Evolutionary conservation across 2,329 filamentous ascomycete species (phyloP).

Genomic region (Graphium sp.): DNA sequence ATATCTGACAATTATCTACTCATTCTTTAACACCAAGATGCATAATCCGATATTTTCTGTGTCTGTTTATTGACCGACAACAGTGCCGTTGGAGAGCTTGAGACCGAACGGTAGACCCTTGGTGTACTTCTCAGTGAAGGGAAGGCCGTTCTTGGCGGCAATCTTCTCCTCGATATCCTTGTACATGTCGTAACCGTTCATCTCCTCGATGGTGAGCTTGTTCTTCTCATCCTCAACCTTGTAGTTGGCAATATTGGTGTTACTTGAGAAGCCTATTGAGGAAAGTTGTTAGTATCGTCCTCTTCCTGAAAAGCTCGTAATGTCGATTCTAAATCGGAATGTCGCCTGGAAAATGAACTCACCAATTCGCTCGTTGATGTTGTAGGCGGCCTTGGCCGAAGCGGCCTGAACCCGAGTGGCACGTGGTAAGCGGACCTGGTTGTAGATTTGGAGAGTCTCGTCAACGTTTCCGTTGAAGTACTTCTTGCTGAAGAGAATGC

Average conservation of each 20-base stretch:
- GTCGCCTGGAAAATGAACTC: slow-evolving; percentile 7
- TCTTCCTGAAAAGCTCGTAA: too few species aligned
- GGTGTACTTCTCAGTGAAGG: slow-evolving; percentile 19
- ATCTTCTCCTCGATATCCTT: slow-evolving; percentile 33
- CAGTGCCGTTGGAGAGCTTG: slow-evolving; percentile 29
- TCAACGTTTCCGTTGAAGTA: slow-evolving; percentile 28
- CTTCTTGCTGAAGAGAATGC: slow-evolving; percentile 36
- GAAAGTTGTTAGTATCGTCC: too few species aligned
- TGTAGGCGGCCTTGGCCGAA: slow-evolving; percentile 38
- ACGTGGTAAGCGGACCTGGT: slow-evolving; percentile 33
- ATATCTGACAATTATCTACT: too few species aligned
- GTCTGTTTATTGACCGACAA: slow-evolving; percentile 5
- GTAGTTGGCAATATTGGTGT: slow-evolving; percentile 37
- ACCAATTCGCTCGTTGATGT: slow-evolving; percentile 48
- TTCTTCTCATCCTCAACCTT: slow-evolving; percentile 43
- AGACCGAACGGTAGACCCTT: slow-evolving; percentile 28
- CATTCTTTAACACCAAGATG: too few species aligned
- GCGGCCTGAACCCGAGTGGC: slow-evolving; percentile 39
- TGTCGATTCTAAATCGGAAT: too few species aligned
- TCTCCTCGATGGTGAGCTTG: slow-evolving; percentile 51
- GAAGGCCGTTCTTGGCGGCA: slow-evolving; percentile 13
- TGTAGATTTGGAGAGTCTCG: slow-evolving; percentile 30
- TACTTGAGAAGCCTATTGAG: slow-evolving; percentile 41
- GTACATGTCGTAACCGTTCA: slow-evolving; percentile 50
- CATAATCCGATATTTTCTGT: too few species aligned